Conservation (phyloP, 78 protist species). For the Protostelium mycophagum region DNA sequence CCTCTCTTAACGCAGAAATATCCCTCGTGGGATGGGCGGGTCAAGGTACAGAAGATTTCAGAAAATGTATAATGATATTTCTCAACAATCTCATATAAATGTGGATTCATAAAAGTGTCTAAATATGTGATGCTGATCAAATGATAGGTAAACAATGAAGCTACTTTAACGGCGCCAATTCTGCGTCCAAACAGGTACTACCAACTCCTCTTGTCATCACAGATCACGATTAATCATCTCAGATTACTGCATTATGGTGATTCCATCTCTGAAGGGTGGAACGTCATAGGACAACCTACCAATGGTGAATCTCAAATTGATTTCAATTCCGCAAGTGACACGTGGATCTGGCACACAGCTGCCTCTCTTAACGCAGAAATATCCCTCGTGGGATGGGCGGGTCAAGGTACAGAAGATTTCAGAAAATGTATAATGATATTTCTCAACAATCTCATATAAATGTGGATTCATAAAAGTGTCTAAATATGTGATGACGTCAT, state of each 20-base stretch:
- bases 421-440: no score
- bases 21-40: no score
- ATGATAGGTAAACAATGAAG: not conserved
- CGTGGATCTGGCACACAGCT: not conserved
- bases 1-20: no score
- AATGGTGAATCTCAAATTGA: not conserved
- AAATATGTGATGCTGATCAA: no score
- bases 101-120: no score
- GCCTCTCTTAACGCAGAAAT: not conserved
- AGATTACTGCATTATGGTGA: not conserved
- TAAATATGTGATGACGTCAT: no score
- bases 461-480: no score
- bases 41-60: no score
- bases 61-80: no score
- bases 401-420: not conserved
- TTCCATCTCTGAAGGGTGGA: not conserved
- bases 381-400: not conserved
- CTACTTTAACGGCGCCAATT: not conserved
- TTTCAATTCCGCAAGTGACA: not conserved
- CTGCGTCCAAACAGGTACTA: not conserved
- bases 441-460: no score
- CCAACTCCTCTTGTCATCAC: not conserved
- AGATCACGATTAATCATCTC: not conserved
- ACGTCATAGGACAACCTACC: not conserved
- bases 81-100: no score